phyloP scores from a whole-genome alignment of 352 stramenopile genomes.

The Globisporangium recalcitrans region DNA sequence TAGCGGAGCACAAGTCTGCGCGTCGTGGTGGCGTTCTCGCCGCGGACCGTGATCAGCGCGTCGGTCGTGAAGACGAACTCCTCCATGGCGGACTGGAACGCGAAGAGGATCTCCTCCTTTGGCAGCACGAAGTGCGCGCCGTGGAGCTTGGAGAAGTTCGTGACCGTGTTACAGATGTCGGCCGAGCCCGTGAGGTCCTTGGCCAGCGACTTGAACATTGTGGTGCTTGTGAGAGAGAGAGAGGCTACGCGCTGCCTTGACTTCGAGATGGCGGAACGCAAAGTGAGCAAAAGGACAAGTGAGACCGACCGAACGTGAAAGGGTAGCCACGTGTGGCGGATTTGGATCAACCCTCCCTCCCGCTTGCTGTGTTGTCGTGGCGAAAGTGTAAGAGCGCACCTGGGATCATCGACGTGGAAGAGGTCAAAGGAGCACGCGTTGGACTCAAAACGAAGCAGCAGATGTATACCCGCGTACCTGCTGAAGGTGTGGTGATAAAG shows the following conservation, averaged over 20 bases:
- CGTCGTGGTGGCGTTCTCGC: constrained; percentile 40
- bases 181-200: constrained; percentile 42
- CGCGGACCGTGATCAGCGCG: constrained; percentile 35
- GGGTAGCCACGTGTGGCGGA: background rate
- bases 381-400: too few relatives aligned
- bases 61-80: constrained; percentile 69
- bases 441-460: background rate
- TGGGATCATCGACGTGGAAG: background rate
- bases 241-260: background rate
- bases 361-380: too few relatives aligned
- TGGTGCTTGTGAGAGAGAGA: too few relatives aligned
- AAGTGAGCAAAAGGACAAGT: constrained; percentile 9
- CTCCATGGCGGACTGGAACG: constrained; percentile 45
- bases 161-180: constrained; percentile 46
- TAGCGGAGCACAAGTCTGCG: constrained; percentile 41
- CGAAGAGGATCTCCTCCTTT: constrained; percentile 45
- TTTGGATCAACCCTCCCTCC: background rate
- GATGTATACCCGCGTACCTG: background rate
- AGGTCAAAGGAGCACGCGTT: background rate
- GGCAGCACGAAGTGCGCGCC: constrained; percentile 45
- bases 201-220: constrained; percentile 43
- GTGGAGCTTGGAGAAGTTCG: constrained; percentile 41
- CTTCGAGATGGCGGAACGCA: background rate
- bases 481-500: background rate
- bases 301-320: too few relatives aligned